phyloP scores from a whole-genome alignment of 78 protist genomes.

The Dictyostelium discoideum region DNA sequence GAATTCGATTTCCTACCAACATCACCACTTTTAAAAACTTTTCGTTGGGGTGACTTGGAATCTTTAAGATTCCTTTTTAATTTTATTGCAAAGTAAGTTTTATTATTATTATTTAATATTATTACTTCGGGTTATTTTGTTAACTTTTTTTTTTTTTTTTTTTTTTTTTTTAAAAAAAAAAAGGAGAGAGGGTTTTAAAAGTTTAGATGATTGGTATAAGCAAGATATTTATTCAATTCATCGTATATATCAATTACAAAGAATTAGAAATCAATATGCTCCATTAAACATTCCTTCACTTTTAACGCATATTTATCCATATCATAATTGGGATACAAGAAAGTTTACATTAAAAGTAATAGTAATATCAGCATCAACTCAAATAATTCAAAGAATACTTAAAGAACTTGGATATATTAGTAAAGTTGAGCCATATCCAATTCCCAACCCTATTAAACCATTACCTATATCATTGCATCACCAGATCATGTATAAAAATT shows the following conservation, averaged over 20 bases:
- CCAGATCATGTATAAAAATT: too few relatives aligned
- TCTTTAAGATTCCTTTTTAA: neutral
- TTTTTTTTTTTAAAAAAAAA: too few relatives aligned
- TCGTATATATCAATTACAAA: too few relatives aligned
- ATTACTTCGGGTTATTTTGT: too few relatives aligned
- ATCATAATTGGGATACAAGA: neutral
- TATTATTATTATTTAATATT: too few relatives aligned
- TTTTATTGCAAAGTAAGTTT: neutral
- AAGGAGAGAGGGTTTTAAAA: neutral
- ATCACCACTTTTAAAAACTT: too few relatives aligned
- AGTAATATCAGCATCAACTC: too few relatives aligned
- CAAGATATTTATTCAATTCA: neutral
- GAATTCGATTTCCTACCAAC: neutral
- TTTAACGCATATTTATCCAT: neutral
- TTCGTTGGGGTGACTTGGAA: neutral
- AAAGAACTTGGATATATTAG: neutral
- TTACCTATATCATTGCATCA: too few relatives aligned
- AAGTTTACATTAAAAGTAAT: too few relatives aligned
- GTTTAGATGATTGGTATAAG: neutral
- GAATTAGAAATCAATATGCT: neutral
- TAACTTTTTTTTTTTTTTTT: too few relatives aligned
- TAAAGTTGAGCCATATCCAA: neutral
- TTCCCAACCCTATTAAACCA: neutral
- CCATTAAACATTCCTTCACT: neutral
- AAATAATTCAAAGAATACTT: neutral